Conservation (phyloP, 225 moss, liverwort and hornwort genomes). For the Pseudoscleropodium purum region DNA sequence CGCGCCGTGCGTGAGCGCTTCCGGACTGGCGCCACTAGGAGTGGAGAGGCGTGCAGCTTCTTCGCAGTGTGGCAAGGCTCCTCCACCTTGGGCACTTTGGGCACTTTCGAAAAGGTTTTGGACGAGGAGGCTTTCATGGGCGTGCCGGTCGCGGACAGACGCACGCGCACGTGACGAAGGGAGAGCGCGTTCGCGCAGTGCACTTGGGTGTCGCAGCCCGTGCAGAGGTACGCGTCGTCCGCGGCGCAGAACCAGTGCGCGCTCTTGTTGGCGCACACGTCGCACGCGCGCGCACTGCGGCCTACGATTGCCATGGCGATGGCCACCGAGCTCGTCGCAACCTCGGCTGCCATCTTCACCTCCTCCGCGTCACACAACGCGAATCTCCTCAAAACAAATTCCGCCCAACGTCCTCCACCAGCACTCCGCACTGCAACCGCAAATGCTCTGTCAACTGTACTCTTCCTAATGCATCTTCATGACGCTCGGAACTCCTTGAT, state of each 20-base stretch:
- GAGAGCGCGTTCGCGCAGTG: constrained; percentile 84
- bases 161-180: constrained; percentile 69
- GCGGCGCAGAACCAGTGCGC: constrained; percentile 85
- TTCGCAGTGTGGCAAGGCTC: no score
- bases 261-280: constrained; percentile 59
- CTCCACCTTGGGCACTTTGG: not conserved
- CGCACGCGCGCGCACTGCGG: constrained; percentile 60
- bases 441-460: not conserved
- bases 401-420: not conserved
- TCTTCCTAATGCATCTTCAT: not conserved
- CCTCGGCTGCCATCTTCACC: constrained; percentile 22
- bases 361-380: not conserved
- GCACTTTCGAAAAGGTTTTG: not conserved
- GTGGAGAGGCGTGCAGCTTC: constrained; percentile 6
- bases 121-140: constrained; percentile 16
- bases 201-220: constrained; percentile 55
- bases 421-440: not conserved
- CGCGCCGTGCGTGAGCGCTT: constrained; percentile 30
- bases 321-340: constrained; percentile 15
- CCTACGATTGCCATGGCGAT: constrained; percentile 78
- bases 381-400: not conserved
- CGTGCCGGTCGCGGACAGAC: constrained; percentile 43
- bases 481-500: not conserved
- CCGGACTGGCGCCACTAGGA: constrained; percentile 13
- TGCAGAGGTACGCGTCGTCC: constrained; percentile 82